phyloP scores from a whole-genome alignment of 2,329 filamentous ascomycete species.

The Phaeosphaeriaceae sp. region DNA sequence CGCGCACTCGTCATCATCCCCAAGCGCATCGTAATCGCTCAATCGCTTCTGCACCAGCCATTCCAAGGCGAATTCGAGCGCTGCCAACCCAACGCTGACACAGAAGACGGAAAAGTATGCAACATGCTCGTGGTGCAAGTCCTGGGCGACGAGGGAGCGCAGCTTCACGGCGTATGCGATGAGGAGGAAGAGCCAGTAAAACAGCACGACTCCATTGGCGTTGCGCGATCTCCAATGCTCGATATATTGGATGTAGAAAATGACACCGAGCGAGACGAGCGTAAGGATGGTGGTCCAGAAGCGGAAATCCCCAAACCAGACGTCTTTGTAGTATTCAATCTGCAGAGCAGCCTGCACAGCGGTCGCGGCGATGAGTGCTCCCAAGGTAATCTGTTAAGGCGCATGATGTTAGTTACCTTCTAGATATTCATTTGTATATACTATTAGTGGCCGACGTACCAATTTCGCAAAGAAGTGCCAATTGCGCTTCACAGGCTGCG shows the following conservation, averaged over 20 bases:
- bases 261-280: conserved; percentile 73
- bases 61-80: conserved; percentile 77
- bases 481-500: conserved; percentile 75
- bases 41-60: conserved; percentile 85
- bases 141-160: conserved; percentile 81
- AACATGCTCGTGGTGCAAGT: conserved; percentile 69
- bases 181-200: conserved; percentile 90
- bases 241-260: conserved; percentile 82
- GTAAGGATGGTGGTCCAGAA: conserved; percentile 82
- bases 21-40: conserved; percentile 72
- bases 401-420: conserved; percentile 14
- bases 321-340: conserved; percentile 69
- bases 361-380: conserved; percentile 71
- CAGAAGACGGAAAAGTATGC: conserved; percentile 82
- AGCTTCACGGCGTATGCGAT: conserved; percentile 82
- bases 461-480: conserved; percentile 94
- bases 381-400: conserved; percentile 64
- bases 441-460: conserved; percentile 57
- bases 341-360: conserved; percentile 78
- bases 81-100: conserved; percentile 72
- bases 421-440: not conserved
- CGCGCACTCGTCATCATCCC: conserved; percentile 74
- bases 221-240: conserved; percentile 85
- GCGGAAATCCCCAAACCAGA: conserved; percentile 83
- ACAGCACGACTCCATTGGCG: conserved; percentile 85